Evolutionary conservation across 1,284 basidiomycete genomes (phyloP).

Genomic region (Ustilago shanxiensis): DNA sequence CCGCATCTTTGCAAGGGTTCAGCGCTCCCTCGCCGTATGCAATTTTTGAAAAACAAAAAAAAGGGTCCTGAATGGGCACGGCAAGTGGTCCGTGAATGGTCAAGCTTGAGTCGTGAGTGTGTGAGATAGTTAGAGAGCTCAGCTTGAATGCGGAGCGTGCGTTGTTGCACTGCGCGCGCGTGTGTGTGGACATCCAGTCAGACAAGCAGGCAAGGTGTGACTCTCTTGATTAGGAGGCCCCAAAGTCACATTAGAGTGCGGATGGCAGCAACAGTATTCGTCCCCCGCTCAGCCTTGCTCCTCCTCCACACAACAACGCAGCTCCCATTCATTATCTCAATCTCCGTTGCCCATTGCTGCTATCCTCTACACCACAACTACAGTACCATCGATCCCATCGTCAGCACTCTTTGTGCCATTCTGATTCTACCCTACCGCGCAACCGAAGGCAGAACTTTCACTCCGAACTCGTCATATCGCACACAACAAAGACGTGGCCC

Average conservation of each 20-base stretch:
- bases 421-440: not conserved
- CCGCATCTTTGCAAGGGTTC: conserved; percentile 9
- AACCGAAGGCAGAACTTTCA: not conserved
- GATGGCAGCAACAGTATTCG: conserved; percentile 7
- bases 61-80: conserved; percentile 2
- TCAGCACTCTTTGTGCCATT: not conserved
- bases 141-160: conserved; percentile 1
- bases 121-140: conserved; percentile 1
- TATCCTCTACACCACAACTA: conserved; percentile 4
- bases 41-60: conserved; percentile 3
- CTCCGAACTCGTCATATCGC: not conserved
- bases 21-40: not conserved
- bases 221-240: not conserved
- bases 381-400: not conserved
- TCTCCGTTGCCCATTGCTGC: not conserved
- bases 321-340: not conserved
- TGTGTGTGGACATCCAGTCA: no score
- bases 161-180: conserved; percentile 13
- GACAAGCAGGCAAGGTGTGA: no score
- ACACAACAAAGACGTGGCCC: not conserved
- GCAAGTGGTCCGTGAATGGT: conserved; percentile 18
- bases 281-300: conserved; percentile 8
- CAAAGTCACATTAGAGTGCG: not conserved
- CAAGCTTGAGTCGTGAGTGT: not conserved
- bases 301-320: conserved; percentile 15